Evolutionary conservation across 192 early-diverging fungal species (phyloP).

Genomic region (Physocladia obscura): DNA sequence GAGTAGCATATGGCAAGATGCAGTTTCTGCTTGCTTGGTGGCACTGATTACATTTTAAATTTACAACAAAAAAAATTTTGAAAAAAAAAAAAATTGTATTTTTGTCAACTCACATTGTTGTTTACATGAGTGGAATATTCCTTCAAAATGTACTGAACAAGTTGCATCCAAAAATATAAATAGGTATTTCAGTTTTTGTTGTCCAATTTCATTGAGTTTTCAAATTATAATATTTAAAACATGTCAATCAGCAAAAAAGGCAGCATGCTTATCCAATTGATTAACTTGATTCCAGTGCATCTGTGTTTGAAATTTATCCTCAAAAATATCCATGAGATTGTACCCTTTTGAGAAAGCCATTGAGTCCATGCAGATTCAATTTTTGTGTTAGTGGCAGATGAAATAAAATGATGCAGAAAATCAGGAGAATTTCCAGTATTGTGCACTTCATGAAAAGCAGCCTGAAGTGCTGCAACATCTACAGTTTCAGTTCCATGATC

Average conservation of each 20-base stretch:
- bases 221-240: neutral
- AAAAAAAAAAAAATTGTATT: neutral
- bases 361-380: neutral
- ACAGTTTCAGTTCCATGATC: neutral
- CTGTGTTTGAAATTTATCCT: neutral
- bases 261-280: neutral
- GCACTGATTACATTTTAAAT: no score
- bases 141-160: neutral
- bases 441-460: neutral
- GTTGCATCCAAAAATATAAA: neutral
- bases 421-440: neutral
- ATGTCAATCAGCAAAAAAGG: neutral
- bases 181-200: neutral
- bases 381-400: neutral
- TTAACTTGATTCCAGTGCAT: neutral
- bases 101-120: neutral
- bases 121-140: neutral
- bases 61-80: neutral
- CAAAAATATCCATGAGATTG: neutral
- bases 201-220: no score
- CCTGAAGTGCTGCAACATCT: conserved; percentile 1
- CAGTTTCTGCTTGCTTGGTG: neutral
- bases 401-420: neutral
- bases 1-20: neutral
- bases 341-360: neutral